Conservation (phyloP, 208 protist genomes). For the Vickermania ingenoplastis region DNA sequence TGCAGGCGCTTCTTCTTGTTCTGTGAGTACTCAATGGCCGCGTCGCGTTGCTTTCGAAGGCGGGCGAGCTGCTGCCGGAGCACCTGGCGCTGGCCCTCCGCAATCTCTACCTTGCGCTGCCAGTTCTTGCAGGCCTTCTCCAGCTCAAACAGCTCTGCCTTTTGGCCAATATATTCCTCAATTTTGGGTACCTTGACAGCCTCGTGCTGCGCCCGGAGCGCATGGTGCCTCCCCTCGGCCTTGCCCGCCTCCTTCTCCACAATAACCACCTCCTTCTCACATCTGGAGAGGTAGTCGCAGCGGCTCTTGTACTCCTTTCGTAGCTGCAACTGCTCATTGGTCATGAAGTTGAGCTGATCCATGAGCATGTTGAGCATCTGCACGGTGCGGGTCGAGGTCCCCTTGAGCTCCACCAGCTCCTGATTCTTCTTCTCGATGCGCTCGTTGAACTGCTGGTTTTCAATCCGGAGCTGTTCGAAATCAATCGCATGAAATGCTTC, state of each 20-base stretch:
- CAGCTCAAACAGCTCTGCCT: constrained; percentile 86
- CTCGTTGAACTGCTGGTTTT: constrained; percentile 93
- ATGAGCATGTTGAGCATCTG: constrained; percentile 88
- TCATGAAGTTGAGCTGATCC: constrained; percentile 79
- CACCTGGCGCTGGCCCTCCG: constrained; percentile 54
- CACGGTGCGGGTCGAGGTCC: constrained; percentile 89
- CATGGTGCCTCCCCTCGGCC: constrained; percentile 59
- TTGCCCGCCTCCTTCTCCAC: constrained; percentile 57
- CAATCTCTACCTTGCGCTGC: constrained; percentile 90
- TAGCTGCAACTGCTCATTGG: constrained; percentile 68
- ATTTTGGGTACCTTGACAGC: constrained; percentile 88
- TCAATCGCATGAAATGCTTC: constrained; percentile 91
- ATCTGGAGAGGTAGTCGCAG: constrained; percentile 55
- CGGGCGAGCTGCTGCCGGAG: constrained; percentile 45
- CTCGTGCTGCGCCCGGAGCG: constrained; percentile 77
- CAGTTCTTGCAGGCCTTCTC: constrained; percentile 83
- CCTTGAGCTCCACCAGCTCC: constrained; percentile 91
- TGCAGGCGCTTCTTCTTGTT: constrained; percentile 1
- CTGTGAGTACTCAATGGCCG: constrained; percentile 25
- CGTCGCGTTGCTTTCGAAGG: constrained; percentile 21
- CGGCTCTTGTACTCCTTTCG: constrained; percentile 80
- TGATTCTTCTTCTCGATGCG: constrained; percentile 92
- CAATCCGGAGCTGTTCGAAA: constrained; percentile 94
- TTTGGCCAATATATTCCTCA: constrained; percentile 91
- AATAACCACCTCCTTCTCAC: constrained; percentile 47